These are phyloP conservation scores for Penicillium lividum DNA, from an alignment of 495 filamentous ascomycete species.

Conservation along the genomic window DNA sequence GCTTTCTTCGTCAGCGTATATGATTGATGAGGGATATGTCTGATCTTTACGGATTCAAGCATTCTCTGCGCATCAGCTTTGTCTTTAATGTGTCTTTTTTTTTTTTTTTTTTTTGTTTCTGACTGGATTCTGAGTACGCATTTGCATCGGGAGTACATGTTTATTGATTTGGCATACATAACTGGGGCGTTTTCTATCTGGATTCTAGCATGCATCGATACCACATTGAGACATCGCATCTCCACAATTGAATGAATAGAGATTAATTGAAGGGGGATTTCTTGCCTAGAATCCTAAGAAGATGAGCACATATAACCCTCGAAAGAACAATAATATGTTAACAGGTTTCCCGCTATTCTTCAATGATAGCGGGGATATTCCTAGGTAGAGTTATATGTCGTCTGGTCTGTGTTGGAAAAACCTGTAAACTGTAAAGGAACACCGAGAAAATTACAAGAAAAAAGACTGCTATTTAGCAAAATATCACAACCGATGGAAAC, in stretches of 20 bases:
- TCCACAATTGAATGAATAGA: background rate
- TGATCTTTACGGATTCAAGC: slow-evolving; percentile 9
- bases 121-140: background rate
- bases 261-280: background rate
- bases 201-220: background rate
- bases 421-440: slow-evolving; percentile 1
- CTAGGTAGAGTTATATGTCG: background rate
- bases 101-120: background rate
- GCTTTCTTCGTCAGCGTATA: slow-evolving; percentile 15
- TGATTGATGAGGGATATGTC: slow-evolving; percentile 21
- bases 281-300: slow-evolving; percentile 1
- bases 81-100: background rate
- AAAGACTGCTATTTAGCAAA: slow-evolving; percentile 16
- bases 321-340: background rate
- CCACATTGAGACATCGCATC: background rate
- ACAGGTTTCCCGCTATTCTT: background rate
- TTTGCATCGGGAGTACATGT: background rate
- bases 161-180: background rate
- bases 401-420: background rate
- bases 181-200: background rate
- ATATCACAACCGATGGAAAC: slow-evolving; percentile 10
- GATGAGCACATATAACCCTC: background rate
- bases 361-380: background rate
- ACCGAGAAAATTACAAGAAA: slow-evolving; percentile 9
- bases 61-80: background rate